These are phyloP conservation scores for Saitozyma sp. DNA, from an alignment of 768 basidiomycete species.

Conservation along the genomic window DNA sequence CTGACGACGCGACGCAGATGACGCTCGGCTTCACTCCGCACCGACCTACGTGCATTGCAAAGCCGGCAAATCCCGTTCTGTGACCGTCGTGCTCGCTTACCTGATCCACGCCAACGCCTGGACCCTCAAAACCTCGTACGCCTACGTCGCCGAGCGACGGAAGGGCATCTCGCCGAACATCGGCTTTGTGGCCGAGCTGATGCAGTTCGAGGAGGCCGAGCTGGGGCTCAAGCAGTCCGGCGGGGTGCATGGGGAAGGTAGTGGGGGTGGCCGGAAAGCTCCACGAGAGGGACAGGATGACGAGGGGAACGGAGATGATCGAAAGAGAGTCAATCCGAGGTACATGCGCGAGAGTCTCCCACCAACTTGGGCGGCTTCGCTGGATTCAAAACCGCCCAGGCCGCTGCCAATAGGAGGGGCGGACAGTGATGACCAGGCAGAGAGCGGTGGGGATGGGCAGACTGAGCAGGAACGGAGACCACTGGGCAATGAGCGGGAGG, in stretches of 20 bases:
- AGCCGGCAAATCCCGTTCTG: slow-evolving; percentile 91
- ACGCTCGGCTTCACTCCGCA: slow-evolving; percentile 82
- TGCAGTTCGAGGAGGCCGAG: slow-evolving; percentile 93
- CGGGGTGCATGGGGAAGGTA: slow-evolving; percentile 39
- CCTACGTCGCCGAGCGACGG: slow-evolving; percentile 85
- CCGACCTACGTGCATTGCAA: slow-evolving; percentile 95
- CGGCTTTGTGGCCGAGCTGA: slow-evolving; percentile 93
- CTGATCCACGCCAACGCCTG: slow-evolving; percentile 97
- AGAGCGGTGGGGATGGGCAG: slow-evolving; percentile 9
- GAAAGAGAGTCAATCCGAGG: slow-evolving; percentile 61
- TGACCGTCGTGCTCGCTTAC: slow-evolving; percentile 95
- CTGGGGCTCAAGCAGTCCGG: slow-evolving; percentile 64
- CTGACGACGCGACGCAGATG: slow-evolving; percentile 60
- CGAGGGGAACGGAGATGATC: slow-evolving; percentile 55
- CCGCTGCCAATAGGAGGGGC: slow-evolving; percentile 2
- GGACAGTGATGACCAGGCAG: background rate
- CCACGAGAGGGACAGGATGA: slow-evolving; percentile 26
- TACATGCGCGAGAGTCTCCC: slow-evolving; percentile 77
- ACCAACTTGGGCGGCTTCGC: slow-evolving; percentile 55
- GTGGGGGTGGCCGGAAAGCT: slow-evolving; percentile 32
- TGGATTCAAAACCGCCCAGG: slow-evolving; percentile 40
- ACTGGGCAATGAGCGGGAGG: slow-evolving; percentile 64
- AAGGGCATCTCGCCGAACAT: slow-evolving; percentile 97
- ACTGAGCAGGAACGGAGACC: slow-evolving; percentile 47
- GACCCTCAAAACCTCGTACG: slow-evolving; percentile 87